These are phyloP conservation scores for Peronospora destructor DNA, from an alignment of 352 stramenopile species.

Conservation along the genomic window DNA sequence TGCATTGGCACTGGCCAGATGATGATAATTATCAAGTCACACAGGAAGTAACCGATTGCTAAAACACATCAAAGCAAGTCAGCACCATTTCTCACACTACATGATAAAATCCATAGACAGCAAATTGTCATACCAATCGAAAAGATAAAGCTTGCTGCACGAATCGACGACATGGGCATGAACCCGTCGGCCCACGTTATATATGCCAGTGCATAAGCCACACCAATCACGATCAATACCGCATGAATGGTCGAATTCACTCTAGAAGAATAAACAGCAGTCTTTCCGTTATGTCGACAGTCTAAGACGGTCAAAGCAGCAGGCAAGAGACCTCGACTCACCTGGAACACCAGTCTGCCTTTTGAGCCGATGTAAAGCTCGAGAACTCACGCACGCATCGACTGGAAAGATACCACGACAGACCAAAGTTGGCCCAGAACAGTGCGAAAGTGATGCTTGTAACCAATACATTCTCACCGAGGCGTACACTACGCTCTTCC, in stretches of 20 bases:
- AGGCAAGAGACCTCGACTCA: slow-evolving; percentile 16
- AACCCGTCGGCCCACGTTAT: slow-evolving; percentile 61
- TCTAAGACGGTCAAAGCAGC: neutral
- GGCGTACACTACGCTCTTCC: slow-evolving; percentile 50
- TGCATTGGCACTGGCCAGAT: slow-evolving; percentile 72
- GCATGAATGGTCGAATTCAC: slow-evolving; percentile 80
- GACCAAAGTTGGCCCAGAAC: slow-evolving; percentile 62
- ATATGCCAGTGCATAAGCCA: slow-evolving; percentile 52
- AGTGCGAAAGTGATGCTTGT: slow-evolving; percentile 49
- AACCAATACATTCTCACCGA: slow-evolving; percentile 60
- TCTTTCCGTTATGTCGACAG: neutral
- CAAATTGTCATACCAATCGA: slow-evolving; percentile 49
- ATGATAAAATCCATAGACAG: neutral
- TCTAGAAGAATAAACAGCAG: slow-evolving; percentile 18
- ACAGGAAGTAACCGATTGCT: slow-evolving; percentile 79
- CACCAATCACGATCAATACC: slow-evolving; percentile 50
- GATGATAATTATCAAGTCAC: slow-evolving; percentile 75
- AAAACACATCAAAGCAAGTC: slow-evolving; percentile 4
- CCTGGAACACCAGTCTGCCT: slow-evolving; percentile 79
- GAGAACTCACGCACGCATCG: slow-evolving; percentile 54
- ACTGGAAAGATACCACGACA: slow-evolving; percentile 54
- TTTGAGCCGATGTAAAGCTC: slow-evolving; percentile 52
- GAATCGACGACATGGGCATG: slow-evolving; percentile 67
- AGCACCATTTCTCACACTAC: neutral
- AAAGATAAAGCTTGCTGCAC: slow-evolving; percentile 71